Base-by-base conservation (phyloP, 2,329 filamentous ascomycete species). In the Trematosphaeria pertusa region DNA sequence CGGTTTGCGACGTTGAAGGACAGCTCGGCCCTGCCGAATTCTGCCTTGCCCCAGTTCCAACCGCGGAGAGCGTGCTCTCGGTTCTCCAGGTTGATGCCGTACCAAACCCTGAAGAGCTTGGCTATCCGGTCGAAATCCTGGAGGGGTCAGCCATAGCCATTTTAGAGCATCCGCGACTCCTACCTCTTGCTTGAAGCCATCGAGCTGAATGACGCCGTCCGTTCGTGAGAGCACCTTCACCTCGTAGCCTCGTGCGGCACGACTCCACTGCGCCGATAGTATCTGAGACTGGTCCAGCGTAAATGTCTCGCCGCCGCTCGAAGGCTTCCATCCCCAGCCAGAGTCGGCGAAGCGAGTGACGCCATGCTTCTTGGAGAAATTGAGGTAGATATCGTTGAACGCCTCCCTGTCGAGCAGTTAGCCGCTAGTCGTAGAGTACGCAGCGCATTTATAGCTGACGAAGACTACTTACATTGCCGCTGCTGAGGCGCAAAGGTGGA, bases 21-120 rank as follows among this genome's bases (percentile, higher is more conserved):
- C 45, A 99, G 84, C 77, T 99, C 94, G 43, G 91, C 88, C 75
- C 97, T 96, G 52, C 88, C 87, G 70, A 99, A 96, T 65, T 99
- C 94, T 56, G 91, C 90, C 76, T 97, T 99, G 65, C 94, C 94
- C 95, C 94, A 99, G 73, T 99, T 99, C 94, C 94, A 99, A 46
- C 94, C 94, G 61, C 94, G 86, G 48, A 99, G 79, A 18, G 94
- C 91, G 73, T 97, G 94, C 74, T 99, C 94, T 73, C 90, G 91
- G 72, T 85, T 89, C 71, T 97, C 92, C 48, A 99, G 82, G 64
- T 87, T 91, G 65, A 94, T 88, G 75, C 91, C 94, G 76, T 97
- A 99, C 90, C 93, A 97, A 67, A 93, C 89, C 78, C 97, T 97
- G 82, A 99, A 97, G 59, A 94, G 85, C 72, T 96, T 97, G 75